Conservation (phyloP, 345 rosid genomes). For the Camelina hispida region DNA sequence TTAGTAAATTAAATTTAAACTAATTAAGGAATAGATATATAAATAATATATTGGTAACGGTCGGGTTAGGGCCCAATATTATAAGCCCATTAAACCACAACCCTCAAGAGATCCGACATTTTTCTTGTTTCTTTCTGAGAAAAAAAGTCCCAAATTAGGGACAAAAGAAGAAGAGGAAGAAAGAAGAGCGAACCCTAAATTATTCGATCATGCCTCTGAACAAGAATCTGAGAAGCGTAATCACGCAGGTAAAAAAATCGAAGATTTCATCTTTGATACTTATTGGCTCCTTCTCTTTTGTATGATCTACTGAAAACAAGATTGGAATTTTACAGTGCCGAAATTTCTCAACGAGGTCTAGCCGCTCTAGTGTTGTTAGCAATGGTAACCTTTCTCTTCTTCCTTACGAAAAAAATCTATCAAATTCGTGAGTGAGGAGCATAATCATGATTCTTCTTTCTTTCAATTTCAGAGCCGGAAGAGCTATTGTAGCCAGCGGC, state of each 20-base stretch:
- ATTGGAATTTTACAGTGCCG: neutral
- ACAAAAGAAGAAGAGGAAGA: neutral
- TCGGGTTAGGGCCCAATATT: neutral
- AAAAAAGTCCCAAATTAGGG: neutral
- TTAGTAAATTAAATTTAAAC: no score
- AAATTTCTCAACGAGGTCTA: neutral
- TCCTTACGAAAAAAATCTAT: no score
- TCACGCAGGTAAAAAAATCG: neutral
- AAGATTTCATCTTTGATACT: neutral
- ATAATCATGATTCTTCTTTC: no score
- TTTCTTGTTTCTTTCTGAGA: no score
- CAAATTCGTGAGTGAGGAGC: no score
- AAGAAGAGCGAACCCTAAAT: conserved; percentile 1
- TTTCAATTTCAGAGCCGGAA: no score
- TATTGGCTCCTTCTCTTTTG: no score
- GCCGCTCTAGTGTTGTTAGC: neutral
- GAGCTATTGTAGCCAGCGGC: neutral
- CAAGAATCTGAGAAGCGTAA: neutral
- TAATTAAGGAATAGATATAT: no score
- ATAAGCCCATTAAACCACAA: neutral
- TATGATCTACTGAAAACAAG: neutral
- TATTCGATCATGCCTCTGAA: neutral
- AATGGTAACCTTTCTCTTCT: neutral
- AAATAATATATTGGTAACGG: neutral
- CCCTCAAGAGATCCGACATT: neutral